Evolutionary conservation across 1,139 yeast genomes (phyloP), one percentile per base, ranked within the genome.

Genomic region (Blastobotrys arbuscula): DNA sequence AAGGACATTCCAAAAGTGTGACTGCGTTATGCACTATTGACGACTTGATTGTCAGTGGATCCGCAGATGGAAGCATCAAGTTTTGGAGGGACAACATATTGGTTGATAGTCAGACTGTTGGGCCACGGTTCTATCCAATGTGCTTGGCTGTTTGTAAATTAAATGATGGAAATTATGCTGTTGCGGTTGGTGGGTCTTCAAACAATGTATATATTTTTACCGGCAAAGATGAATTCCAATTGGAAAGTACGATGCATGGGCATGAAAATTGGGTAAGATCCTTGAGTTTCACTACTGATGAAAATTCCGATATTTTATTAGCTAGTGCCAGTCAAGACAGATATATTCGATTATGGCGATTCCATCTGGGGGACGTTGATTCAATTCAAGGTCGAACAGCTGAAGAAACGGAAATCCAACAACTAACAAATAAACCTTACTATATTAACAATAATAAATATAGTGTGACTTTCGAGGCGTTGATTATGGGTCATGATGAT

Each of bases 401-500:
- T 1, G 55, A 49, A 12, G 55, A 50, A 21, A 49, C 53, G 3
- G 62, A 54, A 19, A 46, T 44, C n/a, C 47, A 31, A 8, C 50
- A 47, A 42, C 48, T 50, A 53, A 54, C 63, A 24, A 50, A 58
- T 13, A 66, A 65, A 52, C 64, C 62, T 40, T 58, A 59, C 8
- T 61, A 66, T 52, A 49, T 53, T 2, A 40, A 64, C 10, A 53
- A 49, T 8, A 54, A 63, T 5, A 66, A 69, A 5, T 48, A 51
- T 48, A 79, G 88, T 0, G 75, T 88, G 51, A 81, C 80, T 55
- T 89, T 89, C 62, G 98, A 94, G 63, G 97, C 98, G 0, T 76
- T 94, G 54, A 80, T 94, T 30, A 84, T 92, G 84, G 98, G 98
- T 9, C 98, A 94, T 65, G 99, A 94, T 63, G 99, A 94, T 66